phyloP scores from a whole-genome alignment of 2,329 filamentous ascomycete species.

The Incumbomyces lentus region DNA sequence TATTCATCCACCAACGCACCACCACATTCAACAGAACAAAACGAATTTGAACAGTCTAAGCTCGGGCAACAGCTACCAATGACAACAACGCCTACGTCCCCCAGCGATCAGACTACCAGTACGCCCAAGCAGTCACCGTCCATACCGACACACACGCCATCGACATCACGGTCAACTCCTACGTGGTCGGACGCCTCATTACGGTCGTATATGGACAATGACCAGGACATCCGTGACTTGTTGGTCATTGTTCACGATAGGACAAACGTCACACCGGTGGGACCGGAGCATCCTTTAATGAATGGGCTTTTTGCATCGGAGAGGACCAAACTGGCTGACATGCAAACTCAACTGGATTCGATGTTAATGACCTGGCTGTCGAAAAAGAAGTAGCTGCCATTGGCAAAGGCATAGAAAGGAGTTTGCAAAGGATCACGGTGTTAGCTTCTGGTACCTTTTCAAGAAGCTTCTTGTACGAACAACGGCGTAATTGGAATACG shows the following conservation, averaged over 20 bases:
- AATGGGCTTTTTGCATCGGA: slow-evolving; percentile 75
- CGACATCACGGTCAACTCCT: slow-evolving; percentile 45
- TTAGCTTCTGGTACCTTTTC: no score
- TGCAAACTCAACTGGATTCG: slow-evolving; percentile 80
- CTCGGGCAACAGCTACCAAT: neutral
- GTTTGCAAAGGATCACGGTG: no score
- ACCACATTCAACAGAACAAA: neutral
- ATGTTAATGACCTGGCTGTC: slow-evolving; percentile 72
- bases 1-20: neutral
- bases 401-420: neutral
- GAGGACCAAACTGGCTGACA: slow-evolving; percentile 73
- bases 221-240: slow-evolving; percentile 78
- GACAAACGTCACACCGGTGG: slow-evolving; percentile 65
- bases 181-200: slow-evolving; percentile 82
- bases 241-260: slow-evolving; percentile 89
- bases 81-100: neutral
- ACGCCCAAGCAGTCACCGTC: slow-evolving; percentile 22
- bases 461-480: no score
- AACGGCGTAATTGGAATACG: no score
- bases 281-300: slow-evolving; percentile 76
- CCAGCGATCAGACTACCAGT: slow-evolving; percentile 24
- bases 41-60: slow-evolving; percentile 7
- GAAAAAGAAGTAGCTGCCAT: slow-evolving; percentile 26
- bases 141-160: slow-evolving; percentile 45
- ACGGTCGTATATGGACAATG: slow-evolving; percentile 81